Percentiles rank a stretch among this genome's conserved stretches.
Conservation (phyloP, 1,284 basidiomycete genomes). For the Apiotrichum mycotoxinovorans region DNA sequence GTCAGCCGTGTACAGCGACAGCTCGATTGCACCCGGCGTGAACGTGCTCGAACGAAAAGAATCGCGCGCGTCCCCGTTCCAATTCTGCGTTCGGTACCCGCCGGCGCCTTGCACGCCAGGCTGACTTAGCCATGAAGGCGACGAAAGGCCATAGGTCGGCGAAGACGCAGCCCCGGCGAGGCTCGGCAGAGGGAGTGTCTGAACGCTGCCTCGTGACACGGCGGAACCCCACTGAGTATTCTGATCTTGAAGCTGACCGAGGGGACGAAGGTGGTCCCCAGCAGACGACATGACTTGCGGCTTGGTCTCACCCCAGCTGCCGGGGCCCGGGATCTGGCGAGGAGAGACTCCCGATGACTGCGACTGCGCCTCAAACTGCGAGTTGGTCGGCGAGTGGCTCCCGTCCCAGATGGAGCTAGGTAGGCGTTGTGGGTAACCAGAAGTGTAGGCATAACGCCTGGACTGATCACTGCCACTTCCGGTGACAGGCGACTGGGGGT, state of each 20-base stretch:
- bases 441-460: not conserved
- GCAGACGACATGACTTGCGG: not conserved
- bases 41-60: conserved; percentile 6
- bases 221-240: conserved; percentile 13
- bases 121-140: conserved; percentile 1
- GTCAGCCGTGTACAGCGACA: conserved; percentile 5
- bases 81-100: not conserved
- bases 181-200: conserved; percentile 7
- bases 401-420: conserved; percentile 3
- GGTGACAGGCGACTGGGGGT: not conserved
- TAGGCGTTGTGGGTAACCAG: not conserved
- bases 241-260: conserved; percentile 16
- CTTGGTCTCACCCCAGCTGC: not conserved
- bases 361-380: conserved; percentile 8
- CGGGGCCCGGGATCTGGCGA: not conserved
- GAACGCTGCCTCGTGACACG: conserved; percentile 2
- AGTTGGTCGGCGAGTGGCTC: conserved; percentile 8
- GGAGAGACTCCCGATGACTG: conserved; percentile 11
- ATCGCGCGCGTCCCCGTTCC: conserved; percentile 7
- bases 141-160: not conserved
- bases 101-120: not conserved
- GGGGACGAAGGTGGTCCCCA: conserved; percentile 2
- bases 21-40: conserved; percentile 8
- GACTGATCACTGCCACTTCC: too few relatives aligned
- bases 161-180: conserved; percentile 11